These are phyloP conservation scores for Mycena vitilis DNA, from an alignment of 768 basidiomycete genomes.

Conservation along the genomic window DNA sequence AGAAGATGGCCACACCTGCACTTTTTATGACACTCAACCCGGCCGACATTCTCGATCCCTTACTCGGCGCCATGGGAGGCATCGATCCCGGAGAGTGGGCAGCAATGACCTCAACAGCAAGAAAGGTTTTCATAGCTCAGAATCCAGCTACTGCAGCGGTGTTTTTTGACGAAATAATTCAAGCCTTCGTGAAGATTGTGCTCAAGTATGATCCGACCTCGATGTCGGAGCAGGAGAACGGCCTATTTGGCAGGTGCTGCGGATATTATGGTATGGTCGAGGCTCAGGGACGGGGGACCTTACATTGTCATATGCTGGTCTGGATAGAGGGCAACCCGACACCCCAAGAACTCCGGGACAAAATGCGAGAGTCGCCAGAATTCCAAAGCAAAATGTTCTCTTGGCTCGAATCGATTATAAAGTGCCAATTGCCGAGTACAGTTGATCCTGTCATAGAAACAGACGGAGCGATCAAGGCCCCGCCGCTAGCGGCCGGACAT, in stretches of 20 bases:
- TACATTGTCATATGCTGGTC: constrained; percentile 10
- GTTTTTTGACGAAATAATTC: neutral
- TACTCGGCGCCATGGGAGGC: too few species aligned
- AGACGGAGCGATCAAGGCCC: neutral
- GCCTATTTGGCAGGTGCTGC: constrained; percentile 4
- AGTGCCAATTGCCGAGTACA: constrained; percentile 6
- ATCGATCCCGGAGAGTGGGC: too few species aligned
- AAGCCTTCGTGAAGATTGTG: constrained; percentile 4
- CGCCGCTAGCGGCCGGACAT: too few species aligned
- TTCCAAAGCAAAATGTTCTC: neutral
- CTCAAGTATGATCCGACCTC: neutral
- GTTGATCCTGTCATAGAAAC: neutral
- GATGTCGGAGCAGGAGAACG: neutral
- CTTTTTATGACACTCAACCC: too few species aligned
- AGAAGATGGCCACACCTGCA: too few species aligned
- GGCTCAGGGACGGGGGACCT: constrained; percentile 7
- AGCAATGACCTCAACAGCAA: too few species aligned
- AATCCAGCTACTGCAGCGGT: too few species aligned
- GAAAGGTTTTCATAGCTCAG: too few species aligned
- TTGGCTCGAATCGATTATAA: constrained; percentile 8
- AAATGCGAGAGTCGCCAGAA: neutral
- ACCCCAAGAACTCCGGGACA: neutral
- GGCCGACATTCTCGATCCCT: too few species aligned
- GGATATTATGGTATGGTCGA: constrained; percentile 12
- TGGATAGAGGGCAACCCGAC: constrained; percentile 13